Base-by-base conservation (phyloP, 768 basidiomycete species). In the Exsudoporus frostii region DNA sequence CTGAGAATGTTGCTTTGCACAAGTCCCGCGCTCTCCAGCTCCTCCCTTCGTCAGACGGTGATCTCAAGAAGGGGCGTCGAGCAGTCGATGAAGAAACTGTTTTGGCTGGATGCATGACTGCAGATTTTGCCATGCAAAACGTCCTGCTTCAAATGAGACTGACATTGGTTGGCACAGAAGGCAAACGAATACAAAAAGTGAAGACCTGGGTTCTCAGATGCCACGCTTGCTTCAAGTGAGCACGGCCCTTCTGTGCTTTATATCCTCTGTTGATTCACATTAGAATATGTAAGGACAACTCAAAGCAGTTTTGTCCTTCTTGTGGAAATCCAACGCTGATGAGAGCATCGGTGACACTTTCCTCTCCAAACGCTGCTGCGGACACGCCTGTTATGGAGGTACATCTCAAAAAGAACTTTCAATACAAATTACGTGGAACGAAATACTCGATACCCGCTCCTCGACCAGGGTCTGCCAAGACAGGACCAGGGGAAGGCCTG, bases 51-150 rank as follows among this genome's bases (percentile, higher is more conserved):
- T 70, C 72, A n/a, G 71, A 66, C 17, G 59, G 61, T 11, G 57
- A 61, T 5, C 25, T 10, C 1, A 66, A 63, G 29, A 74, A 73
- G 43, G 56, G 57, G 41, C 74, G 74, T 59, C 70, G 69, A 45
- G 65, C 64, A 55, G 65, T 61, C 62, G 68, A 75, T 38, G 68
- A 76, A 17, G 73, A 76, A 41, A 36, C 59, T 0, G 62, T 96
- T 42, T 77, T 76, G 48, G 84, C 82, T 6, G 97, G 94, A 17
- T 97, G 95, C 67, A 93, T 98, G 90, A 98, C 97, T 9, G 91
- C 91, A 20, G 97, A 99, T 80, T 98, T 94, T 69, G 97, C 97
- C 17, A 97, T 99, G 86, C 97, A 99, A 72, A 99, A 99, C 64
- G 92, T 98, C 20, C 72, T 96, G 57, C 71, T 99, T 46, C 95